Percentiles rank a stretch among this genome's conserved stretches.
Evolutionary conservation across 306 rosid species (phyloP).

Genomic region (Quercus berberidifolia): DNA sequence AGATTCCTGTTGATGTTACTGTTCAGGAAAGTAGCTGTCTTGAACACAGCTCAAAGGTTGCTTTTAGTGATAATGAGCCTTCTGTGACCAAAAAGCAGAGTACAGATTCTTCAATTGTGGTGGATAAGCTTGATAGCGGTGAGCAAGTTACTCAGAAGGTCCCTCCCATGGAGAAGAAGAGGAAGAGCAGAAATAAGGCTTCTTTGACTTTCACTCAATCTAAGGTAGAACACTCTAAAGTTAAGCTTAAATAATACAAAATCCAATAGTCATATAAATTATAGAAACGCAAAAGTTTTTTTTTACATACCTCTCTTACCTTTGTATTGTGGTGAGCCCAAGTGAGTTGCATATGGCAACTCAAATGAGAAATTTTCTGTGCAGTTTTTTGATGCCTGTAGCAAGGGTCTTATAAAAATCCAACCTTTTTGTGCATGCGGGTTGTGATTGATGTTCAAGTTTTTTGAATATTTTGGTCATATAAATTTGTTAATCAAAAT

Average conservation of each 20-base stretch:
- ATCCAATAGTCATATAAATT: neutral
- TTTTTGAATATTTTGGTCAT: neutral
- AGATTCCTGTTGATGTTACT: slow-evolving; percentile 13
- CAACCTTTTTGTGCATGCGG: neutral
- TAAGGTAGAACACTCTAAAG: slow-evolving; percentile 29
- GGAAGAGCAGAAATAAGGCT: slow-evolving; percentile 32
- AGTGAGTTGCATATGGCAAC: too few species aligned
- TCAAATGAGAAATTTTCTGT: too few species aligned
- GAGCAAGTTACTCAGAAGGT: slow-evolving; percentile 65
- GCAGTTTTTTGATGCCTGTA: too few species aligned
- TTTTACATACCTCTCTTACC: too few species aligned
- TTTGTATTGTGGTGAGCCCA: too few species aligned
- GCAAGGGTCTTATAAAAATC: neutral
- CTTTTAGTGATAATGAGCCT: slow-evolving; percentile 41
- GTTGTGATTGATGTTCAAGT: neutral
- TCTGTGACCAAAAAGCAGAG: slow-evolving; percentile 49
- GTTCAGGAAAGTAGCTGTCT: slow-evolving; percentile 39
- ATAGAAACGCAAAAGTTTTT: too few species aligned
- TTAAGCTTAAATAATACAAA: neutral
- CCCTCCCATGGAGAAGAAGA: slow-evolving; percentile 41
- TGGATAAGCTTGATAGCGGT: slow-evolving; percentile 65
- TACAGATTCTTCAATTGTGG: slow-evolving; percentile 57
- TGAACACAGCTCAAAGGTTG: slow-evolving; percentile 43
- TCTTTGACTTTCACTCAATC: slow-evolving; percentile 35
- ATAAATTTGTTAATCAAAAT: neutral